Base-by-base conservation (phyloP, 257 asterid species). In the Lithospermum erythrorhizon region DNA sequence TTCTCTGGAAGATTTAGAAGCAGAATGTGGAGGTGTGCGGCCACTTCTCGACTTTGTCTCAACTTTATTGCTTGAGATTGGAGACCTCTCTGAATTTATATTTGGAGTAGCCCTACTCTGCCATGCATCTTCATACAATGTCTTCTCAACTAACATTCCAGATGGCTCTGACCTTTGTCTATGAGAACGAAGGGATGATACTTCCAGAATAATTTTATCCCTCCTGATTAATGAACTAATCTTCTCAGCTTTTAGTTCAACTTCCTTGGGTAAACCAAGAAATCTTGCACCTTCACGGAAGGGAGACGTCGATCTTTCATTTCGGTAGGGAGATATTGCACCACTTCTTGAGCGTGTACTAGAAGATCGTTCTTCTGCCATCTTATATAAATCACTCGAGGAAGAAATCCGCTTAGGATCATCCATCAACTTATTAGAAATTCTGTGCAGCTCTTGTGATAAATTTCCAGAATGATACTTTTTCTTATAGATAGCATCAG, bases 241-340 rank as follows among this genome's bases (percentile, higher is more conserved):
- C 64, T 79, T 82, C 54, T 67, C 64, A 58, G 81, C 76, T 55
- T 77, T 69, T 69, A 71, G 64, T 62, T 76, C 87, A 22, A 75
- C 74, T 61, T 76, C 82, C 68, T 75, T 84, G 21, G 90, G 97
- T 59, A 84, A 70, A 11, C 95, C 95, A 59, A 86, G 94, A 82
- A 84, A 88, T 20, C 82, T 84, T 6, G 71, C 83, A 15, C 90
- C 95, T 58, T 83, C 96, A 21, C 73, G 83, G 58, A 84, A 89
- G 37, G 95, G 87, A 67, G 97, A 87, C 69, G 63, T 81, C 20
- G 95, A 89, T 11, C 87, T 73, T 55, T 84, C 89, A 41, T 87
- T 89, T 58, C 97, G 74, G 61, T 80, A 84, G 20, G 99, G 99
- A 67, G 97, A 89, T 66, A 84, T 75, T 75, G 68, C 86, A 2